Conservation (phyloP, 1,284 basidiomycete genomes). For the Cryptococcus sp. region DNA sequence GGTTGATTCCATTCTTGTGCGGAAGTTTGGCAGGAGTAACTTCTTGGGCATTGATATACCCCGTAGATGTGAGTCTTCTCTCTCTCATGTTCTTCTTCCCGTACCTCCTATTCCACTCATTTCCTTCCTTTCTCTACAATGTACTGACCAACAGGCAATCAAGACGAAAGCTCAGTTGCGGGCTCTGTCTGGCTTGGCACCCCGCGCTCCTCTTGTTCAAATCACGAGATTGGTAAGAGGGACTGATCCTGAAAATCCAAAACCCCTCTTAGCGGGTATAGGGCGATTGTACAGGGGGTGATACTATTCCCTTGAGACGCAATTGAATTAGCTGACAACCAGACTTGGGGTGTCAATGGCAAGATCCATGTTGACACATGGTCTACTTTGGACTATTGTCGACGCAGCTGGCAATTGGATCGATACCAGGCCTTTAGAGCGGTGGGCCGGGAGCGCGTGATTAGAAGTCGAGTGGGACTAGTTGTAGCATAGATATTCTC, state of each 20-base stretch:
- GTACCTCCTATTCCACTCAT: neutral
- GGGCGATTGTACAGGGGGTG: constrained; percentile 43
- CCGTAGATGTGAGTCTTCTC: constrained; percentile 47
- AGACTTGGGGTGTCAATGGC: constrained; percentile 47
- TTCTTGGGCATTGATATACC: constrained; percentile 48
- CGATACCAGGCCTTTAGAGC: constrained; percentile 37
- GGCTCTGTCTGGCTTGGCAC: constrained; percentile 37
- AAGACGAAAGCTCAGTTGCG: constrained; percentile 48
- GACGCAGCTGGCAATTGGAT: constrained; percentile 43
- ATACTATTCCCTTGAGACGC: constrained; percentile 4
- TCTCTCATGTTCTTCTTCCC: neutral
- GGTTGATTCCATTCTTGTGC: constrained; percentile 44
- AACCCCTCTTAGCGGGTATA: constrained; percentile 41
- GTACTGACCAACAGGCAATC: neutral
- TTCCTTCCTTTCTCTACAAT: neutral
- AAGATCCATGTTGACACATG: constrained; percentile 47
- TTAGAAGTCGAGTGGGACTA: neutral
- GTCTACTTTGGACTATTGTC: constrained; percentile 47
- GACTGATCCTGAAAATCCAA: constrained; percentile 37
- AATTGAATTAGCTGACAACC: neutral
- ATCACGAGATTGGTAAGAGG: constrained; percentile 44
- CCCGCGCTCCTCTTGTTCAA: constrained; percentile 38
- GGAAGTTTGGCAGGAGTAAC: constrained; percentile 47
- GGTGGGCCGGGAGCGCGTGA: constrained; percentile 9
- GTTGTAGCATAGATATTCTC: too few relatives aligned